Percentiles rank a stretch among this genome's conserved stretches.
Evolutionary conservation across 2,329 filamentous ascomycete species (phyloP).

Genomic region (Diaporthe vexans): DNA sequence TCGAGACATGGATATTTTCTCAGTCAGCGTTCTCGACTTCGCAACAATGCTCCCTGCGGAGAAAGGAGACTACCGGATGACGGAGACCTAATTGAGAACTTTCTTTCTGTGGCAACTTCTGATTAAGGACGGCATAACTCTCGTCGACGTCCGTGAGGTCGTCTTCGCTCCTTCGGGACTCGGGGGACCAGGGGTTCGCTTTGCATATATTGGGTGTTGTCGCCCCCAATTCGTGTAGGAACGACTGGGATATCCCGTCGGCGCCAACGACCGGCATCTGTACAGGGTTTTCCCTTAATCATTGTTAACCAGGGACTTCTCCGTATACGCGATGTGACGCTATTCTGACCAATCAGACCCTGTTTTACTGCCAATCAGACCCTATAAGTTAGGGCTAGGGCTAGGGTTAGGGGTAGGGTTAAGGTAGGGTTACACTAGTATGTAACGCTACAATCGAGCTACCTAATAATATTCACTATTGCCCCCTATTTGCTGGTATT

Average conservation of each 20-base stretch:
- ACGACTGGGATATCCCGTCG: not conserved
- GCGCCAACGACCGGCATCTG: not conserved
- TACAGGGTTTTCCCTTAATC: too few relatives aligned
- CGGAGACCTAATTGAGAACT: not conserved
- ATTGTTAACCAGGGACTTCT: too few relatives aligned
- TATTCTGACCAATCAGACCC: too few relatives aligned
- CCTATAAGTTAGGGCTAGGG: too few relatives aligned
- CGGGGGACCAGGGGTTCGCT: not conserved
- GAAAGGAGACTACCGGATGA: not conserved
- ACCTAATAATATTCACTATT: too few relatives aligned
- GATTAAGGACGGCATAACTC: slow-evolving; percentile 14
- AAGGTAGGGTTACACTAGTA: too few relatives aligned
- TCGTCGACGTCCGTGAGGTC: not conserved
- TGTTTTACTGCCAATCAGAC: too few relatives aligned
- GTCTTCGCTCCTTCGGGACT: not conserved
- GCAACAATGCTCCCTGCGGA: not conserved
- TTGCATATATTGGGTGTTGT: slow-evolving; percentile 20
- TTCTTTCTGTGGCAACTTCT: not conserved
- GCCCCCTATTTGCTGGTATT: too few relatives aligned
- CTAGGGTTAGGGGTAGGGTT: too few relatives aligned
- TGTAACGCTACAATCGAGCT: too few relatives aligned
- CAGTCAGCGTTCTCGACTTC: not conserved
- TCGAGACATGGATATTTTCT: not conserved
- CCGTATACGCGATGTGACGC: too few relatives aligned
- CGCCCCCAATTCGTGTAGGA: not conserved